A percentile compares a stretch with the other conserved stretches of the same genome.
These are phyloP conservation scores for Trichoderma hamatum DNA, from an alignment of 2,329 filamentous ascomycete genomes.

Conservation along the genomic window DNA sequence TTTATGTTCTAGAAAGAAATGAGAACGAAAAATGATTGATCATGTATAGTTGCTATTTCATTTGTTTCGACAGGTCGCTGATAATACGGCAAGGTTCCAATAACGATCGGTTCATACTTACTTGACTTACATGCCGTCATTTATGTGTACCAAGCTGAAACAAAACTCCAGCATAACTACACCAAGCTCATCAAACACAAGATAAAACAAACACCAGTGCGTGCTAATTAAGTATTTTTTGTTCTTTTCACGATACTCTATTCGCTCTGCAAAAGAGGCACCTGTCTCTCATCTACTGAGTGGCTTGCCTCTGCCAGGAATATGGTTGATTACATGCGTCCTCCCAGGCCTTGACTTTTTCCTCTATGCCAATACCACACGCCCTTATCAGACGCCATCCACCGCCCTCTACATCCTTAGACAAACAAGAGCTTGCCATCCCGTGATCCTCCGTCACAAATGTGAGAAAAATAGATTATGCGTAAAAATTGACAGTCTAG, in stretches of 20 bases:
- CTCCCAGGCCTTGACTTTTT: slow-evolving; percentile 22
- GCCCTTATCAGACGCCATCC: slow-evolving; percentile 22
- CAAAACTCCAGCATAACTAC: neutral
- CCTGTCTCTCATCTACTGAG: slow-evolving; percentile 22
- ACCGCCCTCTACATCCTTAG: neutral
- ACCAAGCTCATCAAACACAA: neutral
- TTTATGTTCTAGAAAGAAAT: neutral
- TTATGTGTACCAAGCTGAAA: neutral
- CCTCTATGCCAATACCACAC: slow-evolving; percentile 24
- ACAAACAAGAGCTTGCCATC: slow-evolving; percentile 1
- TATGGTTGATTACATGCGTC: slow-evolving; percentile 19
- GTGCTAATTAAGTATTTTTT: neutral
- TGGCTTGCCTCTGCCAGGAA: slow-evolving; percentile 16
- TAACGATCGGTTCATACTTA: neutral
- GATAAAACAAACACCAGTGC: neutral
- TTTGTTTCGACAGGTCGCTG: neutral
- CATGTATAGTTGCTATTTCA: neutral
- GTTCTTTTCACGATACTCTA: slow-evolving; percentile 19
- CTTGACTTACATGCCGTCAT: neutral
- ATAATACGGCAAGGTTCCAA: neutral
- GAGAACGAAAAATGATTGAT: neutral
- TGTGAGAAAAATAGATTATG: slow-evolving; percentile 39
- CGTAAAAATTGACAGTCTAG: slow-evolving; percentile 62
- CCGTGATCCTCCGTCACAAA: slow-evolving; percentile 14
- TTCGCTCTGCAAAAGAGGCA: slow-evolving; percentile 25